phyloP scores from a whole-genome alignment of 768 basidiomycete genomes.

The Coprinellus aureogranulatus region DNA sequence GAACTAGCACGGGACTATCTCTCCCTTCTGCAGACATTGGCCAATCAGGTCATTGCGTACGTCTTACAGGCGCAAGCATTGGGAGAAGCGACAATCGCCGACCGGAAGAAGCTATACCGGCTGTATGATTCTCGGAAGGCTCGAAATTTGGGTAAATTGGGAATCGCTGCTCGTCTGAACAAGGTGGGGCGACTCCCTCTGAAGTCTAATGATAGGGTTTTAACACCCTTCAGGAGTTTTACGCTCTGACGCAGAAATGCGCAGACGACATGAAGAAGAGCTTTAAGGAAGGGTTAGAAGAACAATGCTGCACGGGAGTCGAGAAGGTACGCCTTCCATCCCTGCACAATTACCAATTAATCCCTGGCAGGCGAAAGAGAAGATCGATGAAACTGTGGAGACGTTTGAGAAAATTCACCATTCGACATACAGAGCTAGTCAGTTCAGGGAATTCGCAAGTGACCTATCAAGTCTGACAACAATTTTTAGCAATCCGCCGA shows the following conservation, averaged over 20 bases:
- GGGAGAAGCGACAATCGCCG: constrained; percentile 52
- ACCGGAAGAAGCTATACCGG: constrained; percentile 2
- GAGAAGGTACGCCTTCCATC: constrained; percentile 36
- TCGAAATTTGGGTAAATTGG: no score
- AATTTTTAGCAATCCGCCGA: constrained; percentile 43
- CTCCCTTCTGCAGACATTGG: constrained; percentile 46
- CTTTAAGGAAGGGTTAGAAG: constrained; percentile 56
- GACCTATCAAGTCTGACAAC: neutral
- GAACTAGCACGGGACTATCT: constrained; percentile 43
- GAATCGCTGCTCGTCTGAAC: constrained; percentile 37
- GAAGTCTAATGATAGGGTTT: constrained; percentile 18
- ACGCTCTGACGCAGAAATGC: constrained; percentile 38
- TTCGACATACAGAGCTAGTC: constrained; percentile 57
- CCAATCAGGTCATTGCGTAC: no score
- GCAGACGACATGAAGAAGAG: constrained; percentile 44
- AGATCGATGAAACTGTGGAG: constrained; percentile 43
- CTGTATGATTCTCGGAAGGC: no score
- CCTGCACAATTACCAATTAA: neutral
- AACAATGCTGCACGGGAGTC: constrained; percentile 53
- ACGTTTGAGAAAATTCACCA: constrained; percentile 59
- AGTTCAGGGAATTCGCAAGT: constrained; percentile 16
- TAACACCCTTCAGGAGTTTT: constrained; percentile 49
- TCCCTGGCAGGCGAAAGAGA: constrained; percentile 22
- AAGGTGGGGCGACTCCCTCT: constrained; percentile 48
- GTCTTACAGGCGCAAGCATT: constrained; percentile 43